Conservation (phyloP, 2,329 filamentous ascomycete species). For the Clarireedia monteithiana region DNA sequence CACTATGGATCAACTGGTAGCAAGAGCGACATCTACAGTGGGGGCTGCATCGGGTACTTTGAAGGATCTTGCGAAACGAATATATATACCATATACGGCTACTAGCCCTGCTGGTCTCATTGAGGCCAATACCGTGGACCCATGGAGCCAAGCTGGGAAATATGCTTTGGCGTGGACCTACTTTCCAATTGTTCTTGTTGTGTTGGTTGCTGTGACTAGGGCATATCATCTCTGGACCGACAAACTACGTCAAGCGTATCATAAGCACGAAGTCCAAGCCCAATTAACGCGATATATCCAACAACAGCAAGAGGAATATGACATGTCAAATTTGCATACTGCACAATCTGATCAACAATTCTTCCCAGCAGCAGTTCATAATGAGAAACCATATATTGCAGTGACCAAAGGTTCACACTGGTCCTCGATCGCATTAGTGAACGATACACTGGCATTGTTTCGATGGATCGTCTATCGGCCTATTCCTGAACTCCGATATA, state of each 20-base stretch:
- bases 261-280: conserved; percentile 72
- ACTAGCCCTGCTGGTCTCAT: conserved; percentile 54
- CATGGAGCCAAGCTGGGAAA: conserved; percentile 75
- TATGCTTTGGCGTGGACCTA: conserved; percentile 86
- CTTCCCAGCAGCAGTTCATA: conserved; percentile 57
- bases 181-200: conserved; percentile 68
- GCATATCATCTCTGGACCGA: conserved; percentile 89
- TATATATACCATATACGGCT: conserved; percentile 51
- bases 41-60: conserved; percentile 23
- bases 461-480: conserved; percentile 86
- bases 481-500: conserved; percentile 64
- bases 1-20: not conserved
- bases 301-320: conserved; percentile 48
- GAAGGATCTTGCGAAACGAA: conserved; percentile 35
- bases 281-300: conserved; percentile 51
- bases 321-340: conserved; percentile 49
- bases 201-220: conserved; percentile 58
- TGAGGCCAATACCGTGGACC: conserved; percentile 61
- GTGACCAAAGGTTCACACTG: conserved; percentile 60
- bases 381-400: conserved; percentile 46
- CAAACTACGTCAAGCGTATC: conserved; percentile 81
- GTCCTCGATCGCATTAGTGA: conserved; percentile 65
- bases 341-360: conserved; percentile 40
- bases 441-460: conserved; percentile 74
- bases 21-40: conserved; percentile 12